A percentile compares a stretch with the other conserved stretches of the same genome.
These are phyloP conservation scores for Plenodomus biglobosus DNA, from an alignment of 2,329 filamentous ascomycete genomes.

Conservation along the genomic window DNA sequence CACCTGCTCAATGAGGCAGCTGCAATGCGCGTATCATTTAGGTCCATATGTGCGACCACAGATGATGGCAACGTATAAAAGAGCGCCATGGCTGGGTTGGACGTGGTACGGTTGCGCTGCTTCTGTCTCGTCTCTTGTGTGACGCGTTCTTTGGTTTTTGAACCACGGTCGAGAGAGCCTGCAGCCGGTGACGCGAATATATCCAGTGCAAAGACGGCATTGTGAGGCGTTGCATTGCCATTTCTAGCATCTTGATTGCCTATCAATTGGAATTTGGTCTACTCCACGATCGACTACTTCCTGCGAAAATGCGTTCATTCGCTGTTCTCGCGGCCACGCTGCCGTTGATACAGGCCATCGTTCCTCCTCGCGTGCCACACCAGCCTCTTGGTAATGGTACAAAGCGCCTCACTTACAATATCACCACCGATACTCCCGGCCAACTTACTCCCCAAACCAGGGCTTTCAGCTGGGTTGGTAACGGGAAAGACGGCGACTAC, in stretches of 20 bases:
- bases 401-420: conserved; percentile 62
- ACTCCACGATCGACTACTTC: background rate
- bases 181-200: background rate
- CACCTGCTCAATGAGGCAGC: conserved; percentile 42
- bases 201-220: conserved; percentile 4
- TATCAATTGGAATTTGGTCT: background rate
- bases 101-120: conserved; percentile 8
- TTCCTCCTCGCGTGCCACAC: conserved; percentile 56
- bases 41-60: conserved; percentile 20
- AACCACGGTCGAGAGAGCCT: conserved; percentile 1
- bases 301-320: conserved; percentile 31
- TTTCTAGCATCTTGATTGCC: background rate
- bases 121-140: conserved; percentile 20
- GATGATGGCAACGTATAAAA: conserved; percentile 21
- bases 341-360: conserved; percentile 41
- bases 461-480: conserved; percentile 59
- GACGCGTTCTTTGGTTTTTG: conserved; percentile 13
- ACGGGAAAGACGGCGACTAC: conserved; percentile 63
- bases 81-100: conserved; percentile 1
- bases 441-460: conserved; percentile 48
- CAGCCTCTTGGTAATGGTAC: conserved; percentile 60
- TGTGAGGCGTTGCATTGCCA: background rate
- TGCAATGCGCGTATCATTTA: conserved; percentile 27
- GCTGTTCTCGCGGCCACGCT: conserved; percentile 29
- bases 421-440: conserved; percentile 54